Evolutionary conservation across 257 asterid genomes (phyloP).

Genomic region (Pogostemon cablin): DNA sequence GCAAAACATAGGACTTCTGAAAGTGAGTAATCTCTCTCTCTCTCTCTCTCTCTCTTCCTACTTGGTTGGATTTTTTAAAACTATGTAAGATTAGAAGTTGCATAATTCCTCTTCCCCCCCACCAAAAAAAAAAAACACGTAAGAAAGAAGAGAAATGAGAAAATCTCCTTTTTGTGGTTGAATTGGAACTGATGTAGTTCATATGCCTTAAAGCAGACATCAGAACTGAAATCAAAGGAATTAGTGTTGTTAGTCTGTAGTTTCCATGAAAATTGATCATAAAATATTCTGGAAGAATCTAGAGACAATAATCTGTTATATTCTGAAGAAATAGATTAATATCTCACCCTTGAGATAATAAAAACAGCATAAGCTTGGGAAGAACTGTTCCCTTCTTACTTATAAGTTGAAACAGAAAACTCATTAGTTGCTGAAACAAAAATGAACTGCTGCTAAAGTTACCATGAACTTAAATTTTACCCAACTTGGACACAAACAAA

Average conservation of each 20-base stretch:
- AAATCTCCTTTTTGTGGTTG: not conserved
- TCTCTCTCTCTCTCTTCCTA: slow-evolving; percentile 21
- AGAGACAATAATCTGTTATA: no score
- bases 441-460: no score
- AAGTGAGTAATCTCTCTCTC: slow-evolving; percentile 42
- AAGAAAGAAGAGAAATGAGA: not conserved
- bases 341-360: no score
- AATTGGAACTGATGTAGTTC: slow-evolving; percentile 3
- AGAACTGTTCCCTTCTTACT: no score
- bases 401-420: no score
- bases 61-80: slow-evolving; percentile 13
- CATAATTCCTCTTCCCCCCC: not conserved
- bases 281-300: no score
- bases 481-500: no score
- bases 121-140: no score
- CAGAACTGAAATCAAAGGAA: slow-evolving; percentile 10
- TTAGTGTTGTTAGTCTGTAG: not conserved
- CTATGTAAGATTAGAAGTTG: slow-evolving; percentile 7
- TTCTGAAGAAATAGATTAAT: no score
- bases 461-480: no score
- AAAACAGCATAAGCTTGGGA: no score
- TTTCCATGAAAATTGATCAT: not conserved
- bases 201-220: slow-evolving; percentile 1
- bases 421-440: no score
- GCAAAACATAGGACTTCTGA: slow-evolving; percentile 37